A percentile compares a stretch with the other conserved stretches of the same genome.
These are phyloP conservation scores for Suillus fuscotomentosus DNA, from an alignment of 768 basidiomycete species.

Conservation along the genomic window DNA sequence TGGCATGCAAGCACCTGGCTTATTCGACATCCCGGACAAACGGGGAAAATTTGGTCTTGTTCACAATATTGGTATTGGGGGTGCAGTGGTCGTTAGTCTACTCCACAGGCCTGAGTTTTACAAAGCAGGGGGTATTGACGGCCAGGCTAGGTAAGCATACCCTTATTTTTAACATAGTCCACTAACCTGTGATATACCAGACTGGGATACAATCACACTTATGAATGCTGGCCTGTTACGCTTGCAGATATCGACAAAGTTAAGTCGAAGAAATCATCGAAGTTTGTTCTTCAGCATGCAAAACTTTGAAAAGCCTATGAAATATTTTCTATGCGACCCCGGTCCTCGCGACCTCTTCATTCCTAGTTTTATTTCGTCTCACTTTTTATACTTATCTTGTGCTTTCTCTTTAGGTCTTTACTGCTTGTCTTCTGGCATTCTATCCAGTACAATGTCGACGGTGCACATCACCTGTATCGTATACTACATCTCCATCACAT, in stretches of 20 bases:
- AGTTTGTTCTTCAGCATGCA: conserved; percentile 38
- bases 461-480: too few relatives aligned
- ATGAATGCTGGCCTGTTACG: conserved; percentile 62
- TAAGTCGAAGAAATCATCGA: conserved; percentile 63
- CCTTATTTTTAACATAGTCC: neutral
- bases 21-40: conserved; percentile 60
- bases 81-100: conserved; percentile 75
- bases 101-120: conserved; percentile 79
- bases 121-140: conserved; percentile 62
- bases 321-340: too few relatives aligned
- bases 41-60: conserved; percentile 79
- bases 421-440: too few relatives aligned
- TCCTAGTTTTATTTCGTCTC: too few relatives aligned
- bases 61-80: conserved; percentile 83
- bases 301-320: conserved; percentile 31
- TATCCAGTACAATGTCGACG: too few relatives aligned
- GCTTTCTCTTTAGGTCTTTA: too few relatives aligned
- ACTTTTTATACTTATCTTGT: too few relatives aligned
- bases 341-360: too few relatives aligned
- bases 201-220: conserved; percentile 79
- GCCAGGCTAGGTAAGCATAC: conserved; percentile 51
- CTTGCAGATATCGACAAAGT: conserved; percentile 70
- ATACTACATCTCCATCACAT: too few relatives aligned
- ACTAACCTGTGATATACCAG: conserved; percentile 32
- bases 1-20: conserved; percentile 83